Evolutionary conservation across 164 flowering plant genomes (phyloP), one percentile per base, ranked within the genome.

Genomic region (Aristolochia fimbriata): DNA sequence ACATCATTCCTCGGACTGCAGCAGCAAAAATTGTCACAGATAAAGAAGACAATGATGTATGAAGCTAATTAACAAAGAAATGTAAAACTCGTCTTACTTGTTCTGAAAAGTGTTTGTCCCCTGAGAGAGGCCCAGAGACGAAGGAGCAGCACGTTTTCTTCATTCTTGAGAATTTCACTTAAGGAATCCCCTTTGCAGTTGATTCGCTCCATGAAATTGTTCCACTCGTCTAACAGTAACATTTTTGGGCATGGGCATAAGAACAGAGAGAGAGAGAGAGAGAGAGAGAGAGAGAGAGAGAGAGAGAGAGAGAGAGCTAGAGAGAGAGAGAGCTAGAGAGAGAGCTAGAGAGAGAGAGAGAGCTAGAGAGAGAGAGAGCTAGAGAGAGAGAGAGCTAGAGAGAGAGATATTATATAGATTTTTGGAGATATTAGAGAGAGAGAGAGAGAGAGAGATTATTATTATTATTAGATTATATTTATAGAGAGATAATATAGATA

Each of bases 1-100:
- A 94, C 99, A 94, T 94, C 99, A 94, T 94, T 41, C 97, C 97
- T 71, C 97, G 78, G 55, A 94, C 99, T 91, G 88, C 75, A 81
- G 45, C 1, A 57, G 16, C 57, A 43, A 43, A n/a, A 23, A n/a
- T 41, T 53, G 41, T 24, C 59, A 51, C 61, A 55, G 52, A 51
- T 54, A 56, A 2, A 63, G 25, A 15, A 41, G 21, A 21, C 25
- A 55, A 31, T 15, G 53, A 23, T 14, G 41, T 19, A 55, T 30
- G 47, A 51, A 50, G 62, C 17, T 57, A 16, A 53, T 15, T 14
- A 27, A 30, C 47, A 19, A n/a, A 49, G 54, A 43, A 62, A 54
- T 21, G 46, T 59, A 57, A 53, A 15, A 48, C 47, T 71, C 64
- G 53, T 64, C 20, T 20, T 61, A 79, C 97, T 88, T 68, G 97